Base-by-base conservation (phyloP, 306 rosid genomes). In the Betula pendula region DNA sequence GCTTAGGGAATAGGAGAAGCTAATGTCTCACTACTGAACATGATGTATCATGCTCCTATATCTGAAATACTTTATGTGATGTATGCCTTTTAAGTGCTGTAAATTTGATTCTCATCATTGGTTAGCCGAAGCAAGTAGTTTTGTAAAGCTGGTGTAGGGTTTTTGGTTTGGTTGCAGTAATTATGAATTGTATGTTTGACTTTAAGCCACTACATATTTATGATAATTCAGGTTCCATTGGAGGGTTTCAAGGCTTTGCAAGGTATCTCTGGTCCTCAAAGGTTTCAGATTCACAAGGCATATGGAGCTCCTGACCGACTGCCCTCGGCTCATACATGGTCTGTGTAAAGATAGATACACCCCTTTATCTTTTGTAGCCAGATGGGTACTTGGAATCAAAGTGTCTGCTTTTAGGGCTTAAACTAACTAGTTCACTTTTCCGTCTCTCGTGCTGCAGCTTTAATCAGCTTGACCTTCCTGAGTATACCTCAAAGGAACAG, bases 281-380 rank as follows among this genome's bases (percentile, higher is more conserved):
- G 90, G 92, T 96, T 96, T 86, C 99, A 96, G 88, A 89, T 96
- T 84, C 99, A 92, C 90, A 96, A 91, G 90, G 98, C 99, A 22
- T 96, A 96, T 77, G 99, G 99, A 72, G 93, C 96, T 82, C 98
- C 99, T 49, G 99, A 96, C 85, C 83, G 98, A 53, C 82, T 96
- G 45, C 99, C 99, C 48, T 96, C 98, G 2, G 99, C 99, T 51
- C 99, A 96, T 91, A 96, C 99, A 80, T 96, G 99, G 99, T 95
- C 3, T 75, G 85, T 85, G 84, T 75, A 25, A 68, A 63, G 68
- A 47, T 49, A 63, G 43, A 4, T 69, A 50, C 53, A n/a, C 0
- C 42, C 42, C 42, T 38, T 74, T 10, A 8, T 12, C 7, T 42
- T 38, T 71, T 45, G 8, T 48, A 78, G 35, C 38, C 59, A 16